Evolutionary conservation across 257 asterid species (phyloP), one percentile per base, ranked within the genome.

Genomic region (Solanum sejunctum): DNA sequence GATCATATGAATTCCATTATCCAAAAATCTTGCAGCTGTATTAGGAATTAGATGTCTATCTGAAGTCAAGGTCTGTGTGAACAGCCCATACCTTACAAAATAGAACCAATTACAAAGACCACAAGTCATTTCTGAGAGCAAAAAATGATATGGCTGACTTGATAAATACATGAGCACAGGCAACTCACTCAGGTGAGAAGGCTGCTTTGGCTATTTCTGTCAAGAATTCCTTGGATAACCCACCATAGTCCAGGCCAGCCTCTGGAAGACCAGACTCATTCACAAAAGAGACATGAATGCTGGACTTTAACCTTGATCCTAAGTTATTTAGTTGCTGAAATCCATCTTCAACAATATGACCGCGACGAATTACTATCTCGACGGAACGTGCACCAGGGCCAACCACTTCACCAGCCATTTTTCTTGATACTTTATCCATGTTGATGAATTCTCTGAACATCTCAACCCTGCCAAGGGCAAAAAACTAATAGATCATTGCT

Each of bases 231-330:
- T 95, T 96, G 86, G 99, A 95, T 88, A 96, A 88, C 45, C 99
- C 98, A 88, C 99, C 99, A 88, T 93, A 96, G 91, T 96, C 99
- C 78, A 96, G 95, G 85, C 99, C 99, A 85, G 98, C 97, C 90
- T 96, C 99, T 58, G 97, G 95, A 86, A 96, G 97, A 72, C 98
- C 99, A 85, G 99, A 95, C 87, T 94, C 98, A 87, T 97, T 92
- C 85, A 95, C 94, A 85, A 96, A 96, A 32, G 98, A 95, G 80
- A 96, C 97, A 82, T 93, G 98, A 84, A 96, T 93, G 61, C 91
- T 86, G 54, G 98, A 93, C 85, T 93, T 96, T 89, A 96, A 85
- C 88, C 91, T 93, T 88, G 98, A 89, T 81, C 99, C 98, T 82
- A 96, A 94, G 61, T 93, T 87, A 85, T 93, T 96, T 88, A 96